phyloP scores from a whole-genome alignment of 75 land plant genomes.

The Chamaecyparis obtusa region DNA sequence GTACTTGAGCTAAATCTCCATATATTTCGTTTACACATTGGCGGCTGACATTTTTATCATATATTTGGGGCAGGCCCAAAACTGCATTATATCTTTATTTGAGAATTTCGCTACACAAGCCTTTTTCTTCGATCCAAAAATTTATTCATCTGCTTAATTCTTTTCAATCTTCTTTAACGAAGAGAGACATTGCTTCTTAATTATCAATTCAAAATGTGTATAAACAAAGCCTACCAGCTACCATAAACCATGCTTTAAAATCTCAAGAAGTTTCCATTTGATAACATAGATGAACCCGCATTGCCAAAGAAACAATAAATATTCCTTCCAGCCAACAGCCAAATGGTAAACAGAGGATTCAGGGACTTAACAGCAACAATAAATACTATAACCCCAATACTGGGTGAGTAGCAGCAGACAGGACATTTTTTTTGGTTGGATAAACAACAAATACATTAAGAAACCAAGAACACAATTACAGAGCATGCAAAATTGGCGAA shows the following conservation, averaged over 20 bases:
- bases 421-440: neutral
- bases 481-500: neutral
- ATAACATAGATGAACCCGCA: neutral
- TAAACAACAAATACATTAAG: neutral
- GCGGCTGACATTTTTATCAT: neutral
- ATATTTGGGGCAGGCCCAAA: neutral
- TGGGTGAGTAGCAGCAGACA: neutral
- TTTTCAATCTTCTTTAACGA: neutral
- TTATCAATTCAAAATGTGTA: neutral
- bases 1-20: neutral
- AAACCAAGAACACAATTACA: neutral
- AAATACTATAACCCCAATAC: neutral
- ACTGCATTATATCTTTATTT: neutral
- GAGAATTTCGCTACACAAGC: neutral
- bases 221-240: too few relatives aligned
- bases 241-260: too few relatives aligned
- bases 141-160: neutral
- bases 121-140: neutral
- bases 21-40: neutral
- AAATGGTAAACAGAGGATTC: neutral
- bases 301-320: neutral
- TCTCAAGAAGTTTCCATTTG: neutral
- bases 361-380: neutral
- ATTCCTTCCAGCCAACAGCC: neutral
- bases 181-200: neutral